Evolutionary conservation across 345 rosid genomes (phyloP).

Genomic region (Kandelia obovata): DNA sequence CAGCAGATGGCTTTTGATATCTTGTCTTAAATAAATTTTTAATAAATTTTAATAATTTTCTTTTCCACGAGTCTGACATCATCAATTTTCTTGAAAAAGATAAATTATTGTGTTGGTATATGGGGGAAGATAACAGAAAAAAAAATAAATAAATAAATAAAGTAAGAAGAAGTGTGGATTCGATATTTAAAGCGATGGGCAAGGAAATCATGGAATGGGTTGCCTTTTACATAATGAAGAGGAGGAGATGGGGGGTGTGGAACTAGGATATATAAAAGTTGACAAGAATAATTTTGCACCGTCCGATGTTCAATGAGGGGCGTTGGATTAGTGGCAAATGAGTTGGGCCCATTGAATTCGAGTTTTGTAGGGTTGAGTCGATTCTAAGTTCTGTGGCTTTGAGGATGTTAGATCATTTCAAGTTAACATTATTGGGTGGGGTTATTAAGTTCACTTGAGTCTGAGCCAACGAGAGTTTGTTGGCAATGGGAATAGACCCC

Average conservation of each 20-base stretch:
- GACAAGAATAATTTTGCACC: not conserved
- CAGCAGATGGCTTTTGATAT: too few species aligned
- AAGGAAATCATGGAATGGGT: not conserved
- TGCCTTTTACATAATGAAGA: not conserved
- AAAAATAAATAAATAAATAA: not conserved
- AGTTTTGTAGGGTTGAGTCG: too few species aligned
- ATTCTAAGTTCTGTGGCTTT: too few species aligned
- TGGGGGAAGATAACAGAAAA: too few species aligned
- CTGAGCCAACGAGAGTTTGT: too few species aligned
- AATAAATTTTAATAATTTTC: not conserved
- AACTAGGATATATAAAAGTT: not conserved
- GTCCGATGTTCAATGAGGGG: constrained; percentile 5
- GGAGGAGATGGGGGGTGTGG: too few species aligned
- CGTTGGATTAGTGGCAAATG: constrained; percentile 17
- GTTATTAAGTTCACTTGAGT: too few species aligned
- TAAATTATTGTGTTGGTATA: not conserved
- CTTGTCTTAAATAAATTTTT: too few species aligned
- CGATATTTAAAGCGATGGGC: constrained; percentile 1
- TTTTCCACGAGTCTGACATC: not conserved
- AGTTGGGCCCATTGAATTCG: too few species aligned
- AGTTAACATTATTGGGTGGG: too few species aligned
- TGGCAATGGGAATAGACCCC: too few species aligned
- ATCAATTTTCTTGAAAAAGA: not conserved
- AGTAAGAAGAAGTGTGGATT: not conserved
- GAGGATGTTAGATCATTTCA: too few species aligned